Evolutionary conservation across 179 eudicot genomes (phyloP), one percentile per base, ranked within the genome.

Genomic region (Nepenthes alata): DNA sequence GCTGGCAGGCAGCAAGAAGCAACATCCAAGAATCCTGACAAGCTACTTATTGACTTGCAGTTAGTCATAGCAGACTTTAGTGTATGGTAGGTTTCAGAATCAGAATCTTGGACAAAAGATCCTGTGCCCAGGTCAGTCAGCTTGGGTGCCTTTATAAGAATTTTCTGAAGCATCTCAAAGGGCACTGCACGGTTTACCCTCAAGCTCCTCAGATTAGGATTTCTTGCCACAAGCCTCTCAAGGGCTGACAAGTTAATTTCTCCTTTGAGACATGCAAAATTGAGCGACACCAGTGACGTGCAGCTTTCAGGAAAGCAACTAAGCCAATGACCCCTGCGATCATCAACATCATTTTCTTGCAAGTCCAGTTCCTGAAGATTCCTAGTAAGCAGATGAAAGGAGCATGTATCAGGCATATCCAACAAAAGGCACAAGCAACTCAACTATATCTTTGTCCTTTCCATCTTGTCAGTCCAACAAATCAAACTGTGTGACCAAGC

Each of bases 201-300:
- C 36, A 90, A 83, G 61, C 80, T 78, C 55, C 62, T 76, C 37
- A 88, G 86, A 60, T 85, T 77, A 7, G 75, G 88, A 57, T 81
- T 76, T 69, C 90, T 80, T 3, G 84, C 77, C 14, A 85, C 84
- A n/a, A 90, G 80, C 61, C 88, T 82, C 77, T 88, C 88, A 12
- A 90, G 87, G 53, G 81, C 78, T 1, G 80, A 63, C 10, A 84
- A 57, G 59, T 80, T 83, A 38, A 85, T 86, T 76, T 78, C 85
- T 67, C 90, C 96, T 64, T 79, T 84, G 45, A 88, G 84, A 75
- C 94, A 88, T 53, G 96, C 84, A 69, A 85, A 84, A 71, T 86
- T 86, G 15, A 86, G 78, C 39, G 95, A 81, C 55, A 79, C 80
- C n/a, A 87, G 83, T 13, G 91, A 87, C 11, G 91, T 85, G 73